phyloP scores from a whole-genome alignment of 306 rosid genomes.

The Corylus americana region DNA sequence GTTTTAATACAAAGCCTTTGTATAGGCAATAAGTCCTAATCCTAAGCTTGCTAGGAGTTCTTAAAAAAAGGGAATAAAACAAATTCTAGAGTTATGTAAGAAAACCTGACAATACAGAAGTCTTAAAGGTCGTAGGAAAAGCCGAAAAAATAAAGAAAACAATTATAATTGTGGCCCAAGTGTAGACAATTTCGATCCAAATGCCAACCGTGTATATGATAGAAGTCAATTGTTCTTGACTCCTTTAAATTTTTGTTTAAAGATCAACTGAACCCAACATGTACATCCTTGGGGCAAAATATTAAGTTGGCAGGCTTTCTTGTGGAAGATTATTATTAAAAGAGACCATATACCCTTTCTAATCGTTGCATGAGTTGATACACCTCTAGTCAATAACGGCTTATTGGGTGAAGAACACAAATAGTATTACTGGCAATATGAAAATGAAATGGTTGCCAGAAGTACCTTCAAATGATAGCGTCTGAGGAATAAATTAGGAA shows the following conservation, averaged over 20 bases:
- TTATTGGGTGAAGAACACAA: not conserved
- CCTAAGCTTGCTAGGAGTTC: too few relatives aligned
- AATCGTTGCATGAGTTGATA: not conserved
- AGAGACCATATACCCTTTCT: not conserved
- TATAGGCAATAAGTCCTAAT: too few relatives aligned
- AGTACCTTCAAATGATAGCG: not conserved
- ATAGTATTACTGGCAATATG: not conserved
- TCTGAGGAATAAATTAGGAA: not conserved
- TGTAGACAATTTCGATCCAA: not conserved
- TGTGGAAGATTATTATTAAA: not conserved
- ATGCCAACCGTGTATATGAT: not conserved
- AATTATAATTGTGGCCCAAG: not conserved
- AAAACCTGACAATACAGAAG: too few relatives aligned
- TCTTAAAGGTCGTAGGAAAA: too few relatives aligned
- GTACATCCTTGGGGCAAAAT: not conserved
- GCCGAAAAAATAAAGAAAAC: too few relatives aligned
- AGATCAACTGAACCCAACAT: not conserved
- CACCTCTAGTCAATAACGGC: not conserved
- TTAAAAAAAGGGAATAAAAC: too few relatives aligned
- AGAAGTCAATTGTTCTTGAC: not conserved
- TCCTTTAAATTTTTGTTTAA: not conserved
- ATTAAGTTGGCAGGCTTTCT: not conserved
- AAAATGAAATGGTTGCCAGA: not conserved
- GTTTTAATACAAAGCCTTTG: too few relatives aligned
- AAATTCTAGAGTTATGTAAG: too few relatives aligned